A percentile compares a stretch with the other conserved stretches of the same genome.
Conservation (phyloP, 768 basidiomycete genomes). For the Agaricus blazei region DNA sequence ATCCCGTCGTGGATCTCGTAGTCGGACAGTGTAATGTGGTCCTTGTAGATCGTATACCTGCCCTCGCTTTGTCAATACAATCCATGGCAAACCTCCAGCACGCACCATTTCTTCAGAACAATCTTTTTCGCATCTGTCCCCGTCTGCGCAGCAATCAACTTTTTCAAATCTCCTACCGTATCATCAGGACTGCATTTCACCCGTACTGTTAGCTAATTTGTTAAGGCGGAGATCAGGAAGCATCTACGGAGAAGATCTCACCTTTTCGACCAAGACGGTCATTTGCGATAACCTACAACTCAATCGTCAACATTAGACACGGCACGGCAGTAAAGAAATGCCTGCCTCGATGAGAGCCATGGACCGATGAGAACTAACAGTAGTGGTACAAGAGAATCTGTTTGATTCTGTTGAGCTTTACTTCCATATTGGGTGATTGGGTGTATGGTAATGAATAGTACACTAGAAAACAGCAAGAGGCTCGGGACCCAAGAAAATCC, state of each 20-base stretch:
- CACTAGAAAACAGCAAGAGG: neutral
- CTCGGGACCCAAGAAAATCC: neutral
- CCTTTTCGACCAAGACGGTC: constrained; percentile 95
- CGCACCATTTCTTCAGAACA: constrained; percentile 93
- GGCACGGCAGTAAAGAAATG: neutral
- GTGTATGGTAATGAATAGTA: neutral
- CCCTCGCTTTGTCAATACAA: neutral
- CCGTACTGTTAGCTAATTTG: constrained; percentile 45
- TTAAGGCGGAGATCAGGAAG: neutral
- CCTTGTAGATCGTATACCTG: constrained; percentile 95
- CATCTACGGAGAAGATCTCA: constrained; percentile 20
- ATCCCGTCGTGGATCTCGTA: constrained; percentile 93
- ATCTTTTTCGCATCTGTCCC: constrained; percentile 87
- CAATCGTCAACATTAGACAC: neutral
- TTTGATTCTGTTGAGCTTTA: neutral
- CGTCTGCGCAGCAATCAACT: constrained; percentile 93
- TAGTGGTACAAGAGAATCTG: neutral
- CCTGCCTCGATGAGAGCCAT: constrained; percentile 56
- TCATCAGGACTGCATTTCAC: constrained; percentile 95
- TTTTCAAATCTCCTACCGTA: constrained; percentile 96
- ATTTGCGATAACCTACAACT: constrained; percentile 81
- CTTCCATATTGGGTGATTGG: neutral
- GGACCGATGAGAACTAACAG: constrained; percentile 13
- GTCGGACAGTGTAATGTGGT: constrained; percentile 89
- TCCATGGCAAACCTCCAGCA: neutral